Percentiles rank a stretch among this genome's conserved stretches.
Evolutionary conservation across 129 eudicot genomes (phyloP).

Genomic region (Tagetes erecta): DNA sequence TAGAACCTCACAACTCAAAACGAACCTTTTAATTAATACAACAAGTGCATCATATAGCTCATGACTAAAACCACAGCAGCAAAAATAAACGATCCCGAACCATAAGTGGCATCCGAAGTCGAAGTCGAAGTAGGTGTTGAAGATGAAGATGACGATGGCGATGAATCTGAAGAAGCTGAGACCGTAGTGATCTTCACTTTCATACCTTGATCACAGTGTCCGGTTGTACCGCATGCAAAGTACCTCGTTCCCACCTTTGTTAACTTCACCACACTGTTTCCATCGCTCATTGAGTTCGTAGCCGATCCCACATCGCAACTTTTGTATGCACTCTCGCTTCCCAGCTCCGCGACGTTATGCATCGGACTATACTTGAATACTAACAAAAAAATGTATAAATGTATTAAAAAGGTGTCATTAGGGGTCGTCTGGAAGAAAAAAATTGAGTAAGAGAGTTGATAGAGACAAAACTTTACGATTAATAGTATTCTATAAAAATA

Average conservation of each 20-base stretch:
- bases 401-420: no score
- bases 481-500: no score
- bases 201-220: constrained; percentile 83
- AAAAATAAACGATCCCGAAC: constrained; percentile 17
- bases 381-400: constrained; percentile 9
- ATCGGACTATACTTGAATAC: constrained; percentile 72
- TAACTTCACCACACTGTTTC: constrained; percentile 68
- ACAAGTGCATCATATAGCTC: constrained; percentile 20
- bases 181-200: constrained; percentile 72
- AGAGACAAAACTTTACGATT: no score
- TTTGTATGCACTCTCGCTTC: constrained; percentile 64
- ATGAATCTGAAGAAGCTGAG: constrained; percentile 33
- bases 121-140: constrained; percentile 37
- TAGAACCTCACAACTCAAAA: constrained; percentile 8
- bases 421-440: no score
- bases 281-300: constrained; percentile 52
- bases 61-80: constrained; percentile 26
- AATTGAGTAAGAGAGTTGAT: no score
- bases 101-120: constrained; percentile 17
- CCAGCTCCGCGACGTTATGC: constrained; percentile 79
- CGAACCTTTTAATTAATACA: neutral
- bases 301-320: constrained; percentile 59
- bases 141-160: constrained; percentile 3
- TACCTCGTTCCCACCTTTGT: constrained; percentile 69
- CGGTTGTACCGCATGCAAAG: constrained; percentile 83